Base-by-base conservation (phyloP, 2,329 filamentous ascomycete species). In the Drechslera avenae region DNA sequence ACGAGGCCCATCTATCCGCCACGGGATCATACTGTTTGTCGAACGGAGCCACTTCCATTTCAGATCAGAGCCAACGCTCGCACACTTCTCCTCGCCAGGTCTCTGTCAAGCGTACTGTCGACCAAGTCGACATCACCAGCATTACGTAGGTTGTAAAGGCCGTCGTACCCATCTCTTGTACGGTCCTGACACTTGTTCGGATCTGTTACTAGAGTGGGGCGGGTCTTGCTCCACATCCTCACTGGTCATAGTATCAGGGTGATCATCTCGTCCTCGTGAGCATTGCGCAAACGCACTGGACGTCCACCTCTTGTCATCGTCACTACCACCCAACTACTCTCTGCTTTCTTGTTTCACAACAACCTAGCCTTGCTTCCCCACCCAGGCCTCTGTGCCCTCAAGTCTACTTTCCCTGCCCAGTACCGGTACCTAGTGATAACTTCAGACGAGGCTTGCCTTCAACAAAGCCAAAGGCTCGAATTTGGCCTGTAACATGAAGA, bases 401-500 rank as follows among this genome's bases (percentile, higher is more conserved):
- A 65, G 53, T 60, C 49, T 32, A 26, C 52, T 37, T 54, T 58
- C 39, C 36, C 56, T 59, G 41, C 46, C 46, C 46, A 45, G 26
- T 44, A 56, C 40, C 23, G 44, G 59, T 59, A 57, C 54, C 35
- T 45, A 31, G 39, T 46, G 49, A 59, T 54, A 59, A 62, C 50
- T 50, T 36, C 48, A 47, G 10, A 16, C 46, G 40, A 33, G 39
- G 36, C 32, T 30, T 43, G 31, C 46, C 44, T 53, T 43, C 46
- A 34, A 28, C 7, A 5, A 28, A 10, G 35, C 28, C 33, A 39
- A 39, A 36, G 18, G 14, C 32, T 35, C 18, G 21, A 37, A 45
- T 21, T 12, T 45, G 43, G 23, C 14, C 19, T 10, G 18, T 30
- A 36, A 41, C 8, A 74, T 78, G 68, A 73, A 73, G 52, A 78